phyloP scores from a whole-genome alignment of 768 basidiomycete species.

The Boletellus emodensis region DNA sequence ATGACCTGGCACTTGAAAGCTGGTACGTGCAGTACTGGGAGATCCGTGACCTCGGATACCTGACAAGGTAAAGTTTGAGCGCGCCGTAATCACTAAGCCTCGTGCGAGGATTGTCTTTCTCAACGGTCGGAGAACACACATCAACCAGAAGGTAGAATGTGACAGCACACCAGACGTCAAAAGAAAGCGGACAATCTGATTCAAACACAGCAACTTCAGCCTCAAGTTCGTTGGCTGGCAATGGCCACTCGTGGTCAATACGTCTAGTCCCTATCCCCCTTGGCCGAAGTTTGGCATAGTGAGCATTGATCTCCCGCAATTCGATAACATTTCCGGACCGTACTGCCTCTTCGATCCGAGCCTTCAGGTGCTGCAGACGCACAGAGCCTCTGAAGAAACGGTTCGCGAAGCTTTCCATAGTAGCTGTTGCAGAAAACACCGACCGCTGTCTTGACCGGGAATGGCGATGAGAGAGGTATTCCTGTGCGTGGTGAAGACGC shows the following conservation, averaged over 20 bases:
- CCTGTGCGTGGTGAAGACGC: constrained; percentile 25
- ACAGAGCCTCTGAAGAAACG: constrained; percentile 28
- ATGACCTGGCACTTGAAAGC: constrained; percentile 33
- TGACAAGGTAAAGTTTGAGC: neutral
- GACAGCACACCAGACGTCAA: neutral
- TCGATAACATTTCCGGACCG: constrained; percentile 24
- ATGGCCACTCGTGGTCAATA: constrained; percentile 40
- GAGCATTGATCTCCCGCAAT: constrained; percentile 8
- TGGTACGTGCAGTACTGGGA: constrained; percentile 29
- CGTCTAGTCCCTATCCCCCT: neutral
- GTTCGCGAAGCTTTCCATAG: constrained; percentile 26
- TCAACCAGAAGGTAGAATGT: constrained; percentile 31
- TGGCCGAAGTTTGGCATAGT: too few relatives aligned
- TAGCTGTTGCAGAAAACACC: constrained; percentile 29
- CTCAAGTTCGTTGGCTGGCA: constrained; percentile 28
- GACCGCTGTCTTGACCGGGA: constrained; percentile 17
- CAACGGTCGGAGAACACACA: constrained; percentile 21
- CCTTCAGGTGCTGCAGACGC: constrained; percentile 18
- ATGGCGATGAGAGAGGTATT: constrained; percentile 32
- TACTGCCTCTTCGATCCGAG: constrained; percentile 30
- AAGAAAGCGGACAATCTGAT: neutral
- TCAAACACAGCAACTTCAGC: neutral
- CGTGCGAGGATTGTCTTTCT: neutral
- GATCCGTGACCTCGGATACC: constrained; percentile 24
- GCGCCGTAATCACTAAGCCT: neutral